Evolutionary conservation across 2,329 filamentous ascomycete genomes (phyloP).

Genomic region (Atkinsonella texensis): DNA sequence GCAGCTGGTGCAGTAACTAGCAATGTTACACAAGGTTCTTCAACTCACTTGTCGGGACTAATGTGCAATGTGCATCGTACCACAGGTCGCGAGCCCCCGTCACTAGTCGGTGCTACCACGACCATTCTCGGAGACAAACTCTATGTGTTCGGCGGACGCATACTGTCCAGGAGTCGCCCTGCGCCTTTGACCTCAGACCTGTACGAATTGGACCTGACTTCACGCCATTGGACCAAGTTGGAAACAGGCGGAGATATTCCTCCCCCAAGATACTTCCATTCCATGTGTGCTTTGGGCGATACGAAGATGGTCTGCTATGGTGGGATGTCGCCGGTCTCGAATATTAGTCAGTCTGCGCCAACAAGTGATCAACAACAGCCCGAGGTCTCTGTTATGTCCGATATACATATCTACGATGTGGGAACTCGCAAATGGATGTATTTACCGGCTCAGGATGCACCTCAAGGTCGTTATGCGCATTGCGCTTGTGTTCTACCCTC

Average conservation of each 20-base stretch:
- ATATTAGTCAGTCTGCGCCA: constrained; percentile 32
- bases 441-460: constrained; percentile 66
- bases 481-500: constrained; percentile 89
- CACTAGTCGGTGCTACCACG: constrained; percentile 87
- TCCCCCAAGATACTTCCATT: constrained; percentile 91
- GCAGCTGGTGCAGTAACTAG: constrained; percentile 17
- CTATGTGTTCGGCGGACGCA: constrained; percentile 88
- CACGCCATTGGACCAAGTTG: constrained; percentile 85
- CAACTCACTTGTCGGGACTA: constrained; percentile 49
- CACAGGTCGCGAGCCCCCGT: constrained; percentile 81
- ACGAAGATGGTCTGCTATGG: constrained; percentile 97
- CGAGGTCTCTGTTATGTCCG: constrained; percentile 94
- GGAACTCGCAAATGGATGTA: constrained; percentile 73
- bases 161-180: constrained; percentile 72
- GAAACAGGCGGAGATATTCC: constrained; percentile 77
- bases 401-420: constrained; percentile 92
- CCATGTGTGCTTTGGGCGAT: constrained; percentile 84
- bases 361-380: constrained; percentile 43
- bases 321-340: constrained; percentile 74
- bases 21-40: constrained; percentile 34
- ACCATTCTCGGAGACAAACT: constrained; percentile 92
- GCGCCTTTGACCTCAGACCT: constrained; percentile 75
- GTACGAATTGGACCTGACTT: constrained; percentile 85
- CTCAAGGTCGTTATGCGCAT: constrained; percentile 91
- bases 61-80: constrained; percentile 71